phyloP scores from a whole-genome alignment of 129 eudicot species.

The Artemisia argyi region DNA sequence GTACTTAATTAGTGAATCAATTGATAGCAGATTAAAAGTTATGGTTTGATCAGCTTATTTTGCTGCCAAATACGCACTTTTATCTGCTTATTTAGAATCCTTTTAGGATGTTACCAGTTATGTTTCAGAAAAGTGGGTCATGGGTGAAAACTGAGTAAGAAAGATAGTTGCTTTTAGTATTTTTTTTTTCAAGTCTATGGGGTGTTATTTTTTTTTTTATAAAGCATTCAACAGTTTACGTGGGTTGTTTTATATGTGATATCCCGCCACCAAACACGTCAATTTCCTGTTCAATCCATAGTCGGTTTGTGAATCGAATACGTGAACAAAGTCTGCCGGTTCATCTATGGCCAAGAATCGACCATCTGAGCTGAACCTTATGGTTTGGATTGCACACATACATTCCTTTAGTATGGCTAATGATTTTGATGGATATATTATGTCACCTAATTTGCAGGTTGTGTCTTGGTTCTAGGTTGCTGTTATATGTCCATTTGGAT shows the following conservation, averaged over 20 bases:
- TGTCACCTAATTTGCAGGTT: constrained; percentile 85
- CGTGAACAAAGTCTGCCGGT: constrained; percentile 91
- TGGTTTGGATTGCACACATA: constrained; percentile 76
- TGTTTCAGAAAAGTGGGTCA: too few species aligned
- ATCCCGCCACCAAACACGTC: constrained; percentile 94
- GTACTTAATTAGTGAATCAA: too few species aligned
- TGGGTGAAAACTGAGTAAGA: too few species aligned
- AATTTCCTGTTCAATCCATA: constrained; percentile 63
- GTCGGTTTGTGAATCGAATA: constrained; percentile 48
- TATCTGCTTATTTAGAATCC: too few species aligned
- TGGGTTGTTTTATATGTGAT: constrained; percentile 16
- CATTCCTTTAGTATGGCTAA: constrained; percentile 65
- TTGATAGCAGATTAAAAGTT: too few species aligned
- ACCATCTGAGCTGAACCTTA: constrained; percentile 74
- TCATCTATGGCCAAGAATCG: constrained; percentile 69
- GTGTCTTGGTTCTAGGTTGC: constrained; percentile 95
- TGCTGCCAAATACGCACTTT: too few species aligned
- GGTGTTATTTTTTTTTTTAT: too few species aligned
- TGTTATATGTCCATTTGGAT: constrained; percentile 66
- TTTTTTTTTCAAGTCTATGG: too few species aligned
- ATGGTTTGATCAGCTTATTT: too few species aligned
- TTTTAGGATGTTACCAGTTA: too few species aligned
- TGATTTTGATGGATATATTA: constrained; percentile 59
- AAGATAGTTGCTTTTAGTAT: too few species aligned
- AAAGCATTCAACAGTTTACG: too few species aligned